These are phyloP conservation scores for Cryptosporidium felis DNA, from an alignment of 169 alveolate species.

Conservation along the genomic window DNA sequence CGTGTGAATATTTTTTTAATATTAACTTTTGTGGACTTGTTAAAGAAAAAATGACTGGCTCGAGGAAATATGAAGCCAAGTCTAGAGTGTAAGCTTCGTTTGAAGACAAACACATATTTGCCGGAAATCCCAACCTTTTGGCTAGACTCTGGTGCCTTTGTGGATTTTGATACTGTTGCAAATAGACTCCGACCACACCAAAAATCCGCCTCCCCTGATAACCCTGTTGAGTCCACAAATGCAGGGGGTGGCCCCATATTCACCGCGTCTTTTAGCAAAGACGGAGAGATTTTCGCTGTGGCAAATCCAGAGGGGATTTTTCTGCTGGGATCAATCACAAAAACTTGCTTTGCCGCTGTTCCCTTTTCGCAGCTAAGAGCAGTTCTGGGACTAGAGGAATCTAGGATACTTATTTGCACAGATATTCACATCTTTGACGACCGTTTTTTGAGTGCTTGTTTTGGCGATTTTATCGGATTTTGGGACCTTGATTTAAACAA, in stretches of 20 bases:
- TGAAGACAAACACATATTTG: constrained; percentile 3
- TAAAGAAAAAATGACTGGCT: too few species aligned
- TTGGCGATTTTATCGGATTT: background rate
- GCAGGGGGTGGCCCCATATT: background rate
- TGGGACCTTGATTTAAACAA: constrained; percentile 15
- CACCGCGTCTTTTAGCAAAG: constrained; percentile 50
- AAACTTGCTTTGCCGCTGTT: constrained; percentile 58
- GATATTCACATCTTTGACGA: background rate
- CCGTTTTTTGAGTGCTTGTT: background rate
- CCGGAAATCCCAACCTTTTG: constrained; percentile 58
- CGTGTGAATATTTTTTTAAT: too few species aligned
- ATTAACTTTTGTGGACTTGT: too few species aligned
- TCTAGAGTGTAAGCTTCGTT: constrained; percentile 34
- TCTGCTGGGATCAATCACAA: constrained; percentile 30
- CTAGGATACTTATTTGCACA: background rate
- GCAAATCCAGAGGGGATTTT: constrained; percentile 11
- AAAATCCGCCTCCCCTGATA: background rate
- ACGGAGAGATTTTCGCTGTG: constrained; percentile 46
- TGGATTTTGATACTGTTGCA: background rate
- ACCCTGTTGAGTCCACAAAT: background rate
- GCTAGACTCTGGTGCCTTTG: constrained; percentile 6
- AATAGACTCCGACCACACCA: background rate
- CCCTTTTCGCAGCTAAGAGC: background rate
- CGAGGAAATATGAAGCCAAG: constrained; percentile 13
- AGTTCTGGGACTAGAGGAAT: background rate